These are phyloP conservation scores for Stemphylium lycopersici DNA, from an alignment of 2,329 filamentous ascomycete species.

Conservation along the genomic window DNA sequence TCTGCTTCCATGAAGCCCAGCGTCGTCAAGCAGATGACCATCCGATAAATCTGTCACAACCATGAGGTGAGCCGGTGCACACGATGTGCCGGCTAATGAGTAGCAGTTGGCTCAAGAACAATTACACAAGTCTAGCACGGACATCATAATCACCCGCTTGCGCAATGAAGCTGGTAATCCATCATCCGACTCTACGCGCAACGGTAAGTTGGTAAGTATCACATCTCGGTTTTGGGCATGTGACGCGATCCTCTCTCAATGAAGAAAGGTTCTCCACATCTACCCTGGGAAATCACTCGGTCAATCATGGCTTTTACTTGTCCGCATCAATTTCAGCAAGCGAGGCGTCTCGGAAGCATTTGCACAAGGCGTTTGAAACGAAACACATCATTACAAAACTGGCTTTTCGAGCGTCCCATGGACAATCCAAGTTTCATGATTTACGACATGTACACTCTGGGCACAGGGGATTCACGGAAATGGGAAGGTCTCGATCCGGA, in stretches of 20 bases:
- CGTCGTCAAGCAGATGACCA: conserved; percentile 92
- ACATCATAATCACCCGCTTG: conserved; percentile 39
- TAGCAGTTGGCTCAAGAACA: conserved; percentile 25
- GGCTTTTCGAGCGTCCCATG: conserved; percentile 34
- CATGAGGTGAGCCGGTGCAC: neutral
- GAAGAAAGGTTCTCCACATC: conserved; percentile 39
- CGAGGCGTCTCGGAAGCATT: conserved; percentile 44
- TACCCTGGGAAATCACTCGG: conserved; percentile 35
- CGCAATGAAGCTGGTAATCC: conserved; percentile 43
- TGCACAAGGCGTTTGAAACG: conserved; percentile 27
- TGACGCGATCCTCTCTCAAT: conserved; percentile 41
- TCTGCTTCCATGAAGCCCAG: conserved; percentile 76
- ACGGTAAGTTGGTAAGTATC: conserved; percentile 52
- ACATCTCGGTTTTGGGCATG: conserved; percentile 49
- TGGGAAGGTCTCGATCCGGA: neutral
- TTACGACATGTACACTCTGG: conserved; percentile 5
- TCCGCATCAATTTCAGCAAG: conserved; percentile 27
- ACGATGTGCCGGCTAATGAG: neutral
- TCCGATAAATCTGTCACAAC: conserved; percentile 38
- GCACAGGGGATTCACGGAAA: conserved; percentile 1
- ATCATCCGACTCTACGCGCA: conserved; percentile 48
- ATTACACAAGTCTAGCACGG: conserved; percentile 18
- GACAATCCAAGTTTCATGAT: conserved; percentile 30
- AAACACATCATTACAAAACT: conserved; percentile 5
- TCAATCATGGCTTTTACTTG: conserved; percentile 29